Conservation (phyloP, 148 eudicot species). For the Vaccinium myrtillus region DNA sequence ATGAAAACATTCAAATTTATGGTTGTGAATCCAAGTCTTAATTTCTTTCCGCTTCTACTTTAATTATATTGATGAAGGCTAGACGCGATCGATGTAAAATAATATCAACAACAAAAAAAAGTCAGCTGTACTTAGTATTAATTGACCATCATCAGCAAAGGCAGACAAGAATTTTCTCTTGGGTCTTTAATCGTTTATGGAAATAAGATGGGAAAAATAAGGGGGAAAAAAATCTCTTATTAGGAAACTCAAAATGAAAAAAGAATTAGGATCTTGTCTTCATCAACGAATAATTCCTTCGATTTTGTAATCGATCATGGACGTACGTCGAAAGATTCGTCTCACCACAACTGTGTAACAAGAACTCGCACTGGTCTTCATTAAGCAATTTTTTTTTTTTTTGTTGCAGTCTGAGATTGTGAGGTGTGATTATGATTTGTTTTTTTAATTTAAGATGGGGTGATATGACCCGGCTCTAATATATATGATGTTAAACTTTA, state of each 20-base stretch:
- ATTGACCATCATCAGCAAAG: not conserved
- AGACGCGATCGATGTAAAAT: not conserved
- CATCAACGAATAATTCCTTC: not conserved
- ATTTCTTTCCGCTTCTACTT: not conserved
- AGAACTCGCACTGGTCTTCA: no score
- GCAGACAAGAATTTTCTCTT: not conserved
- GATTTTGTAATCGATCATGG: no score
- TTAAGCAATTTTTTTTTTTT: no score
- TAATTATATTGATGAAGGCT: not conserved
- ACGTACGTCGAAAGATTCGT: no score
- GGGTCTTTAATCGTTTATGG: not conserved
- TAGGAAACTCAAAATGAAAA: no score
- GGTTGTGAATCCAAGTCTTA: not conserved
- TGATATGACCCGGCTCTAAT: no score
- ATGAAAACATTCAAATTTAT: not conserved
- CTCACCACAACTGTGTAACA: not conserved
- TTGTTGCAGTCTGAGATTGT: no score
- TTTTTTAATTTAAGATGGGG: no score
- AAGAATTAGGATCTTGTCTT: not conserved
- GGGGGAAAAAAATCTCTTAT: no score
- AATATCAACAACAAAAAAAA: not conserved
- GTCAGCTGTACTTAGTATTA: not conserved
- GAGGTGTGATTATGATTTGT: no score
- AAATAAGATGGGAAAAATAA: not conserved
- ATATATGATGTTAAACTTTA: no score